Conservation (phyloP, 306 rosid genomes). For the Lagenaria siceraria region DNA sequence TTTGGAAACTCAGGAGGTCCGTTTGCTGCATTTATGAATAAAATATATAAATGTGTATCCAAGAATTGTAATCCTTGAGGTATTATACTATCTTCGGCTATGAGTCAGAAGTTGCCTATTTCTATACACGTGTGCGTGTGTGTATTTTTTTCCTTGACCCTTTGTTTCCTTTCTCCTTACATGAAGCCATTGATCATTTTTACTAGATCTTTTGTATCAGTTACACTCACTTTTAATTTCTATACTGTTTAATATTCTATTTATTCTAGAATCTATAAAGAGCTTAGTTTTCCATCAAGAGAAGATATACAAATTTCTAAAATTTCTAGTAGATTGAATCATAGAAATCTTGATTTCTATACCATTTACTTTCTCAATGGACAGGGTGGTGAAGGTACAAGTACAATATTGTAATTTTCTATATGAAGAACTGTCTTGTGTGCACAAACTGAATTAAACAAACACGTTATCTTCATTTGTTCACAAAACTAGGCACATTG, state of each 20-base stretch:
- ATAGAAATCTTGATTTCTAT: background rate
- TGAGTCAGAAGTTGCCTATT: background rate
- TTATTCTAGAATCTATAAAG: background rate
- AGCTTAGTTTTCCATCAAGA: background rate
- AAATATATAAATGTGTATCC: background rate
- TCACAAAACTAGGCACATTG: conserved; percentile 39
- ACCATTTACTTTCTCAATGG: background rate
- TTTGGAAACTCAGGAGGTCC: background rate
- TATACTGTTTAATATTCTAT: background rate
- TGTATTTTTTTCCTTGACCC: background rate
- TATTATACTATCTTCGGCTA: background rate
- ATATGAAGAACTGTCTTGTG: background rate
- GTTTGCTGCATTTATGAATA: background rate
- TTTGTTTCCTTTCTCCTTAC: background rate
- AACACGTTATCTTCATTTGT: conserved; percentile 21
- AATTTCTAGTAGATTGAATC: background rate
- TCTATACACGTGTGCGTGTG: background rate
- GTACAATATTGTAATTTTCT: background rate
- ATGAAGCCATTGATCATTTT: background rate
- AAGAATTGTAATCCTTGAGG: background rate
- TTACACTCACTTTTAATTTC: background rate
- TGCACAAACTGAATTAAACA: conserved; percentile 16
- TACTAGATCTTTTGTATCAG: background rate
- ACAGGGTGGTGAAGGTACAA: background rate
- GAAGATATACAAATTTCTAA: background rate